Evolutionary conservation across 352 stramenopile species (phyloP).

Genomic region (Phytopythium aichiense): DNA sequence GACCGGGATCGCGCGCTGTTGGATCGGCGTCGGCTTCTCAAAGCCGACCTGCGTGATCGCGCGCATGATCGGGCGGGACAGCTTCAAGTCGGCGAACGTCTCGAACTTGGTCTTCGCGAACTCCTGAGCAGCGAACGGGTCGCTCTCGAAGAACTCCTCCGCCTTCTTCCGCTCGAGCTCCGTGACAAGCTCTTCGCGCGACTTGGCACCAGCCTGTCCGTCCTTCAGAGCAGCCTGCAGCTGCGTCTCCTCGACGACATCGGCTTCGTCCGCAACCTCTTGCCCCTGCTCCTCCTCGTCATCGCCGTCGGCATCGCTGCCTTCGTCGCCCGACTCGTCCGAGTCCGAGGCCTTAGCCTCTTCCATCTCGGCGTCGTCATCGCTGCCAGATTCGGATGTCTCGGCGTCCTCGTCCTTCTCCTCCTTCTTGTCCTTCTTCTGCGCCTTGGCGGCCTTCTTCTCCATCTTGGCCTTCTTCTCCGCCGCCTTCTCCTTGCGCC

Average conservation of each 20-base stretch:
- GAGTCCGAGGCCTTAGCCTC: slow-evolving; percentile 5
- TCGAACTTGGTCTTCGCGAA: slow-evolving; percentile 85
- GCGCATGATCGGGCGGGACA: slow-evolving; percentile 96
- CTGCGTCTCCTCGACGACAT: slow-evolving; percentile 68
- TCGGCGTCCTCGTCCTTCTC: slow-evolving; percentile 12
- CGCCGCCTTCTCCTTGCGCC: slow-evolving; percentile 63
- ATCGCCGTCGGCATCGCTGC: slow-evolving; percentile 23
- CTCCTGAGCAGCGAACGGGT: slow-evolving; percentile 73
- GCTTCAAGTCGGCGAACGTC: slow-evolving; percentile 95
- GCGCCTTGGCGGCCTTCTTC: slow-evolving; percentile 42
- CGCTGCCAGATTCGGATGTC: slow-evolving; percentile 10
- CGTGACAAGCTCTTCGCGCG: slow-evolving; percentile 60
- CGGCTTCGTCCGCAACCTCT: slow-evolving; percentile 45
- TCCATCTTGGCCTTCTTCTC: slow-evolving; percentile 53
- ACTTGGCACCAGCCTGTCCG: slow-evolving; percentile 43
- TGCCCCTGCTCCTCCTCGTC: slow-evolving; percentile 30
- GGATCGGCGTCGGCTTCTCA: slow-evolving; percentile 94
- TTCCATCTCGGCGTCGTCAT: slow-evolving; percentile 15
- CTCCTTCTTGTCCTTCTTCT: slow-evolving; percentile 29
- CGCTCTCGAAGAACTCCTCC: slow-evolving; percentile 76
- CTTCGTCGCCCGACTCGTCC: slow-evolving; percentile 15
- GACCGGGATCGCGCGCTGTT: slow-evolving; percentile 92
- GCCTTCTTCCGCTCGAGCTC: slow-evolving; percentile 79
- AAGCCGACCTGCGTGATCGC: slow-evolving; percentile 97
- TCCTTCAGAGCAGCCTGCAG: slow-evolving; percentile 64